Base-by-base conservation (phyloP, 495 filamentous ascomycete genomes). In the Penicillium desertorum region DNA sequence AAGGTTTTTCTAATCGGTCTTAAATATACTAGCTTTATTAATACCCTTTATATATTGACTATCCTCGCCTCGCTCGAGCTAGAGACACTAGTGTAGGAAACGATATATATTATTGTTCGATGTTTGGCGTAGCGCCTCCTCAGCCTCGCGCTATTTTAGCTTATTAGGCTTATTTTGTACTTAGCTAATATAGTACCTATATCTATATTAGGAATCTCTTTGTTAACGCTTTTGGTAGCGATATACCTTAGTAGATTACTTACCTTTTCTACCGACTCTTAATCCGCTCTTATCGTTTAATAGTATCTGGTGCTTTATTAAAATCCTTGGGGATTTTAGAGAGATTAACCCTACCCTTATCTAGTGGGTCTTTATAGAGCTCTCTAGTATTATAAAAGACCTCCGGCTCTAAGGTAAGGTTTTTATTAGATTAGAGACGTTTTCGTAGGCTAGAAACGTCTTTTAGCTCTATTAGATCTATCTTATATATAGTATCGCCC, bases 251-350 rank as follows among this genome's bases (percentile, higher is more conserved):
- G 25, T 23, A 42, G 27, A 34, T 51, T 10, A 47, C 53, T 50
- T 2, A 60, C 45, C 58, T 25, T 45, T 63, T 57, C 52, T 34
- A 63, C 34, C 47, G 32, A 36, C 22, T 46, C 37, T 63, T 41
- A 59, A 63, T 63, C 61, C 53, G 53, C 53, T 63, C 61, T 52
- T 45, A 44, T 51, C 37, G 48, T 53, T 54, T 30, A 48, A 63
- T 54, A 25, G 61, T 63, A 36, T 44, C 57, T 11, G 27, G 42
- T 45, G 54, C 61, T 45, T 64, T 64, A 42, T 60, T 54, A 44
- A 63, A 60, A 64, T 64, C 57, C 45, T 60, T 41, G 7, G 57
- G 45, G 39, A 64, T 64, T 22, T 64, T 50, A 43, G 49, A 58
- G 25, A 58, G 61, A 54, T 64, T 50, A 49, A 64, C 41, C 29